Conservation (phyloP, 2,329 filamentous ascomycete species). For the Diplodia scrobiculata region DNA sequence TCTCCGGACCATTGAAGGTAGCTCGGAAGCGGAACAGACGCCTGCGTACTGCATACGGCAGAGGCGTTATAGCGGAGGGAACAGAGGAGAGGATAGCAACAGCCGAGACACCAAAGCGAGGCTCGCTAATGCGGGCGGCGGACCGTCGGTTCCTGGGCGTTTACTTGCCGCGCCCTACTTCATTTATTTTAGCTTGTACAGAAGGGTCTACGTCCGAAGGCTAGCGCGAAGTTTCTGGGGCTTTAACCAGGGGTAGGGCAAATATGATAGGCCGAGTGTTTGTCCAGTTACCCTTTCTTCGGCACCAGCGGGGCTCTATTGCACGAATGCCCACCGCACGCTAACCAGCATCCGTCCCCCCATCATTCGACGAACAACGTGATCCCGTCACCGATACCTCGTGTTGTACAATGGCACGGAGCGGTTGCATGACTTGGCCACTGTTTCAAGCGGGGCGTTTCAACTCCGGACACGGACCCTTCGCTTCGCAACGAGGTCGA, state of each 20-base stretch:
- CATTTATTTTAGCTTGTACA: constrained; percentile 1
- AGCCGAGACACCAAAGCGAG: too few relatives aligned
- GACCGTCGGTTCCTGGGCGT: constrained; percentile 20
- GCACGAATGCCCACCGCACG: neutral
- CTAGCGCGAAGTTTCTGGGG: neutral
- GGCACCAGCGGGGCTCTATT: neutral
- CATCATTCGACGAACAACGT: neutral
- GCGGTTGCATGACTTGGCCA: neutral
- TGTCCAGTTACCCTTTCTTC: neutral
- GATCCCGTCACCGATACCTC: neutral
- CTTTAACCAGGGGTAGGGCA: too few relatives aligned
- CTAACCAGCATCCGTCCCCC: too few relatives aligned
- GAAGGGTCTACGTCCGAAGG: neutral
- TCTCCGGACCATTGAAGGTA: neutral
- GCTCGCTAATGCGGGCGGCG: constrained; percentile 21
- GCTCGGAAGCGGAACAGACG: neutral
- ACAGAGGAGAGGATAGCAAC: neutral
- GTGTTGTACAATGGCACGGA: neutral
- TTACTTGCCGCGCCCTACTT: constrained; percentile 1
- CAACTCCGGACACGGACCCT: constrained; percentile 11
- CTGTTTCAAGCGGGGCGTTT: constrained; percentile 23
- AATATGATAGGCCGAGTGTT: neutral
- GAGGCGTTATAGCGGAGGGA: neutral
- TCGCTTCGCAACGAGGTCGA: constrained; percentile 2
- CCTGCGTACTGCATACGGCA: neutral